Evolutionary conservation across 352 stramenopile species (phyloP).

Genomic region (Thalassiosira hispida): DNA sequence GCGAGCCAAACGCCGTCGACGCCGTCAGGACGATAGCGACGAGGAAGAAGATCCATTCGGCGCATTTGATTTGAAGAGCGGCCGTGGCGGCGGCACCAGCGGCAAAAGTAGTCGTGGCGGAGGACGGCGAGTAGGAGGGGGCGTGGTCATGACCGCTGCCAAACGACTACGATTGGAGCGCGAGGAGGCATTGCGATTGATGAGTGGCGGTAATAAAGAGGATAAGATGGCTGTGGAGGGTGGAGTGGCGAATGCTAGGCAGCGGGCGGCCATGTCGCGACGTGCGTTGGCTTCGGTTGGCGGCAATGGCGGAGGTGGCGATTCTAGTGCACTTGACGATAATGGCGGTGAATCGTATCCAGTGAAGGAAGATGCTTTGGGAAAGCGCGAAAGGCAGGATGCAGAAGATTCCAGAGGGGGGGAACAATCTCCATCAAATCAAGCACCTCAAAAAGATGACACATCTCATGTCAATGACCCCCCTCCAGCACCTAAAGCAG

Average conservation of each 20-base stretch:
- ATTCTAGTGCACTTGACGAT: conserved; percentile 5
- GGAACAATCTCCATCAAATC: background rate
- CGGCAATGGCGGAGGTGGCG: background rate
- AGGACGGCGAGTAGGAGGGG: background rate
- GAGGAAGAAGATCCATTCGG: conserved; percentile 33
- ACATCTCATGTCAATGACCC: conserved; percentile 1
- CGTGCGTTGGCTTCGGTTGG: conserved; percentile 35
- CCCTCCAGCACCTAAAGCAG: background rate
- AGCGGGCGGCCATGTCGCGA: conserved; percentile 30
- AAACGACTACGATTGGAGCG: conserved; percentile 57
- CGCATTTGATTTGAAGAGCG: conserved; percentile 24
- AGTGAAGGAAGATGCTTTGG: background rate
- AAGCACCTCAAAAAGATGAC: conserved; percentile 3
- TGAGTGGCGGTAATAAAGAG: conserved; percentile 2
- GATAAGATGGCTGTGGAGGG: background rate
- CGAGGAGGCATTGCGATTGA: conserved; percentile 51
- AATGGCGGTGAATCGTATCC: background rate
- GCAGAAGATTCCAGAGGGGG: background rate
- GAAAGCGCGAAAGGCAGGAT: conserved; percentile 9
- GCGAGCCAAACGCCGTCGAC: too few relatives aligned
- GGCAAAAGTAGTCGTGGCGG: background rate
- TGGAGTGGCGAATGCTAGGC: conserved; percentile 4
- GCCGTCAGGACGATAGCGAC: too few relatives aligned
- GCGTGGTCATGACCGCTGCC: conserved; percentile 47
- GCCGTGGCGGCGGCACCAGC: background rate